Evolutionary conservation across 2,329 filamentous ascomycete genomes (phyloP).

Genomic region (Diaporthe destruens): DNA sequence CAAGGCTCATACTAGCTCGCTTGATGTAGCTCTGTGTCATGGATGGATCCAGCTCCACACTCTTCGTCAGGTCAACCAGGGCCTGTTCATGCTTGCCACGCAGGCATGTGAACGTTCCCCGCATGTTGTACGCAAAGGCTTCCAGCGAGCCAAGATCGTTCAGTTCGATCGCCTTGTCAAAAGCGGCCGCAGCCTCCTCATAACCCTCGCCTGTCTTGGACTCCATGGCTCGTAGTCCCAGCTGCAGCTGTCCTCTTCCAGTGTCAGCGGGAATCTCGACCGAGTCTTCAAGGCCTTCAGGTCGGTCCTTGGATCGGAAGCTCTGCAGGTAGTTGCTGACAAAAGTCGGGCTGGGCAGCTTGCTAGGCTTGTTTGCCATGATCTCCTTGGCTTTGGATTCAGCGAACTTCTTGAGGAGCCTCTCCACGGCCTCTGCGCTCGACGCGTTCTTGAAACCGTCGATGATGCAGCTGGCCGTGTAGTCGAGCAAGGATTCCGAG

Average conservation of each 20-base stretch:
- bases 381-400: slow-evolving; percentile 94
- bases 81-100: slow-evolving; percentile 88
- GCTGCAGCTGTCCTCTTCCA: slow-evolving; percentile 87
- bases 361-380: slow-evolving; percentile 84
- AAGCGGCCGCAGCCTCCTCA: slow-evolving; percentile 86
- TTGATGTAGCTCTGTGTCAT: slow-evolving; percentile 99
- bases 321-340: slow-evolving; percentile 99
- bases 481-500: slow-evolving; percentile 95
- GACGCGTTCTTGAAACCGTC: slow-evolving; percentile 94
- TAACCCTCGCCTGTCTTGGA: slow-evolving; percentile 93
- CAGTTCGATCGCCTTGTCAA: slow-evolving; percentile 88
- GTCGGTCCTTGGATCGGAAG: slow-evolving; percentile 87
- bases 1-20: slow-evolving; percentile 96
- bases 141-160: slow-evolving; percentile 85
- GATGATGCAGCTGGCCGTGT: slow-evolving; percentile 98
- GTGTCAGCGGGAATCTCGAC: slow-evolving; percentile 82
- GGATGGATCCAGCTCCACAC: slow-evolving; percentile 87
- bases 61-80: slow-evolving; percentile 88
- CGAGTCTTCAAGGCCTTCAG: slow-evolving; percentile 84
- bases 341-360: slow-evolving; percentile 94
- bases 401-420: slow-evolving; percentile 95
- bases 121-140: slow-evolving; percentile 94
- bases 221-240: slow-evolving; percentile 83
- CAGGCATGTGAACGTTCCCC: slow-evolving; percentile 94
- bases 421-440: slow-evolving; percentile 90